Evolutionary conservation across 169 alveolate species (phyloP).

Genomic region (Sarcocystis neurona): DNA sequence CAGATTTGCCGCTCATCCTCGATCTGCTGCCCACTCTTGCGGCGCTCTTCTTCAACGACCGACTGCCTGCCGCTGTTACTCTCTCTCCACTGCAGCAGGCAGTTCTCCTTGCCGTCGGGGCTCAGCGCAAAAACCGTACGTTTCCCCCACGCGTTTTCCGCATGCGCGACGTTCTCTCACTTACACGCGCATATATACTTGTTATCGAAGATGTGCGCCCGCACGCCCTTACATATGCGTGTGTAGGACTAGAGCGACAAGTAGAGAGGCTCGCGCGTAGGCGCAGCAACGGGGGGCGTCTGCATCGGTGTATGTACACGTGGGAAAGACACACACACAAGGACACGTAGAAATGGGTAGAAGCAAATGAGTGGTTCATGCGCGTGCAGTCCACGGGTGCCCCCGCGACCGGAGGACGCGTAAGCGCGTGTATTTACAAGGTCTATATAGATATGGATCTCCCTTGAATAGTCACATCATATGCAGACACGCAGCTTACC

Average conservation of each 20-base stretch:
- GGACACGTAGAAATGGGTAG: too few relatives aligned
- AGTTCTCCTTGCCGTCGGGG: conserved; percentile 69
- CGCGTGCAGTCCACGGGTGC: too few relatives aligned
- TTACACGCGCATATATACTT: neutral
- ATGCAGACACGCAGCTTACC: too few relatives aligned
- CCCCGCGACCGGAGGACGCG: too few relatives aligned
- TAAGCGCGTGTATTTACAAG: too few relatives aligned
- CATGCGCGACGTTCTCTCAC: neutral
- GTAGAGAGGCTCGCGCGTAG: neutral
- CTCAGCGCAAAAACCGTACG: conserved; percentile 67
- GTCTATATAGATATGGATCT: too few relatives aligned
- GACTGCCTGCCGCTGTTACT: neutral
- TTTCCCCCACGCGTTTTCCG: neutral
- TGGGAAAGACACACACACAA: too few relatives aligned
- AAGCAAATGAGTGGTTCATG: too few relatives aligned
- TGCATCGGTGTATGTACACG: neutral
- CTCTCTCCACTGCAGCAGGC: conserved; percentile 67
- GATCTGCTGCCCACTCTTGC: conserved; percentile 62
- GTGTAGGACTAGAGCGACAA: neutral
- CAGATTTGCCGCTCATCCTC: conserved; percentile 55
- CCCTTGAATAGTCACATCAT: too few relatives aligned
- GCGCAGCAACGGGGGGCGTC: neutral
- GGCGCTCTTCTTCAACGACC: conserved; percentile 30
- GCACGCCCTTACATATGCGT: neutral
- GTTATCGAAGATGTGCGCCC: neutral